A percentile compares a stretch with the other conserved stretches of the same genome.
phyloP scores from a whole-genome alignment of 495 filamentous ascomycete genomes.

The Annulohypoxylon stygium region DNA sequence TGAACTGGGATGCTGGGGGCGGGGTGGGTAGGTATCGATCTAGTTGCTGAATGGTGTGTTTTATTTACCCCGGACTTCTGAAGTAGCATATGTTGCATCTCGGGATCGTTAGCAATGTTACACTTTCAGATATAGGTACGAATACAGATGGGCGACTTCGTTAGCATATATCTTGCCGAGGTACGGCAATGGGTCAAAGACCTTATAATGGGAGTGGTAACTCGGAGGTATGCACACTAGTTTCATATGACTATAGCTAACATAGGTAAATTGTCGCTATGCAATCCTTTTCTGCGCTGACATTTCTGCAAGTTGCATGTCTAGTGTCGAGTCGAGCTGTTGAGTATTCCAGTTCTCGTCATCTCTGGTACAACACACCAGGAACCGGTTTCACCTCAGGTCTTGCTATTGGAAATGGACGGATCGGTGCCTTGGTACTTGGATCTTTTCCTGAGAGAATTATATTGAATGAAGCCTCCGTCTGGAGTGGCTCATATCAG shows the following conservation, averaged over 20 bases:
- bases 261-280: background rate
- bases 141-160: background rate
- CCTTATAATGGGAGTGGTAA: background rate
- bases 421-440: background rate
- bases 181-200: background rate
- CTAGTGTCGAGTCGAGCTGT: background rate
- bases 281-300: background rate
- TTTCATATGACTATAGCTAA: background rate
- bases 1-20: background rate
- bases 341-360: background rate
- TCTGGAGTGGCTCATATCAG: background rate
- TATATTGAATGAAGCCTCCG: conserved; percentile 1
- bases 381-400: background rate
- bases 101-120: background rate
- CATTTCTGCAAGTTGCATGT: background rate
- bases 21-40: background rate
- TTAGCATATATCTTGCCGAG: background rate
- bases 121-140: background rate
- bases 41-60: background rate
- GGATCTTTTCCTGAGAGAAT: background rate
- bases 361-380: background rate
- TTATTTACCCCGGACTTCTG: conserved; percentile 1
- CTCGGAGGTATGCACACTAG: background rate
- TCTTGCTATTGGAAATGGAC: background rate
- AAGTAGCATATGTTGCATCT: background rate